Base-by-base conservation (phyloP, 2,329 filamentous ascomycete genomes). In the Pestalotiopsis sp. region DNA sequence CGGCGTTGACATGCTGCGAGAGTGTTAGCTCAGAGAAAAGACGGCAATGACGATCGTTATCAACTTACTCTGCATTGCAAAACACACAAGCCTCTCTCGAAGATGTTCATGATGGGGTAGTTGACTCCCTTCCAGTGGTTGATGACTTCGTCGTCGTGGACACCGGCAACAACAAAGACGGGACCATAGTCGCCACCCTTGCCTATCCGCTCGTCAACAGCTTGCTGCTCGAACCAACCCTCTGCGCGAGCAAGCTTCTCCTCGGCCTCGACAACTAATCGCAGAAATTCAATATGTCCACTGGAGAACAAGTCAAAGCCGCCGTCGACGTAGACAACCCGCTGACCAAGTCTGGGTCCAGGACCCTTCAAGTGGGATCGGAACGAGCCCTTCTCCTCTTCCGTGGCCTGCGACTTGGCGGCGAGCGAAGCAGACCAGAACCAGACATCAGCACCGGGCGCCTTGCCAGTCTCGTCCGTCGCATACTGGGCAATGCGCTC, bases 61-160 rank as follows among this genome's bases (percentile, higher is more conserved):
- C 64, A 26, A 79, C 88, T 75, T 84, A 95, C 93, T 79, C 92
- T 92, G 84, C 96, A 99, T 77, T 99, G 96, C 70, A 98, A 83
- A 38, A 98, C 95, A 78, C 96, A 99, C 24, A 99, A 89, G 1
- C 94, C 94, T 56, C 96, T 91, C 84, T 99, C 96, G 75, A 95
- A 97, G 67, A 97, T 94, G 83, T 98, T 99, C 96, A 99, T 99
- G 82, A 99, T 98, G 30, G 96, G 96, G 78, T 98, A 99, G 82
- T 99, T 99, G 74, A 98, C 87, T 44, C 96, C 95, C 81, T 98
- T 98, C 92, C 94, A 97, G 75, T 91, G 85, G 81, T 99, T 99
- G 80, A 99, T 97, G 69, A 97, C 94, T 71, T 92, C 89, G 78
- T 99, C 96, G 75, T 97, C 93, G 80, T 99, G 96, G 26, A 99